phyloP scores from a whole-genome alignment of 495 filamentous ascomycete species.

The Polyplosphaeria fusca region DNA sequence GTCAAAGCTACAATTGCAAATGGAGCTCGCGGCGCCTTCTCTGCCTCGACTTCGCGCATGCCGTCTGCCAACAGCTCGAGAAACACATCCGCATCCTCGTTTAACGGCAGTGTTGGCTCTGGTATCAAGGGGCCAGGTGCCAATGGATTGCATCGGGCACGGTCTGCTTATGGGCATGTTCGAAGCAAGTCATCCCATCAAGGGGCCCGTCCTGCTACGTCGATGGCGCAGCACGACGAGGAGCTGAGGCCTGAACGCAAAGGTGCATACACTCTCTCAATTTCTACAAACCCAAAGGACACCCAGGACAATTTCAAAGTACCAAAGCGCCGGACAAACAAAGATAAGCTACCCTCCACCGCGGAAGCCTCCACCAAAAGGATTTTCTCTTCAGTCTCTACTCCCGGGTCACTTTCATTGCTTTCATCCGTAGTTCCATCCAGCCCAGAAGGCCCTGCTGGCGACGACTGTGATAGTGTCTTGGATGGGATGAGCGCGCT shows the following conservation, averaged over 20 bases:
- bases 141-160: conserved; percentile 5
- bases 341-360: not conserved
- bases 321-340: not conserved
- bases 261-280: conserved; percentile 20
- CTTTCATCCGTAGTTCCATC: conserved; percentile 8
- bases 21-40: conserved; percentile 3
- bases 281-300: conserved; percentile 11
- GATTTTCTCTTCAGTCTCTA: conserved; percentile 1
- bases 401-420: conserved; percentile 8
- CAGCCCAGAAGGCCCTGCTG: conserved; percentile 16
- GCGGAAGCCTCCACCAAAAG: not conserved
- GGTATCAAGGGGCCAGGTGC: conserved; percentile 7
- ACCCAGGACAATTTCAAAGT: not conserved
- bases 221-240: conserved; percentile 17
- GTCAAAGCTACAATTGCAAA: conserved; percentile 18
- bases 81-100: conserved; percentile 16
- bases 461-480: conserved; percentile 14
- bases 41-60: conserved; percentile 18
- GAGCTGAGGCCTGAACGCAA: conserved; percentile 14
- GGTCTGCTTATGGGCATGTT: conserved; percentile 19
- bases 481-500: conserved; percentile 15
- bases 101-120: conserved; percentile 16
- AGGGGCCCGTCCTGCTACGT: conserved; percentile 10
- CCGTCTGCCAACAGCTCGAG: conserved; percentile 12
- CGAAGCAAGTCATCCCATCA: conserved; percentile 26